phyloP scores from a whole-genome alignment of 2,329 filamentous ascomycete genomes.

The Penicillium corylophilum region DNA sequence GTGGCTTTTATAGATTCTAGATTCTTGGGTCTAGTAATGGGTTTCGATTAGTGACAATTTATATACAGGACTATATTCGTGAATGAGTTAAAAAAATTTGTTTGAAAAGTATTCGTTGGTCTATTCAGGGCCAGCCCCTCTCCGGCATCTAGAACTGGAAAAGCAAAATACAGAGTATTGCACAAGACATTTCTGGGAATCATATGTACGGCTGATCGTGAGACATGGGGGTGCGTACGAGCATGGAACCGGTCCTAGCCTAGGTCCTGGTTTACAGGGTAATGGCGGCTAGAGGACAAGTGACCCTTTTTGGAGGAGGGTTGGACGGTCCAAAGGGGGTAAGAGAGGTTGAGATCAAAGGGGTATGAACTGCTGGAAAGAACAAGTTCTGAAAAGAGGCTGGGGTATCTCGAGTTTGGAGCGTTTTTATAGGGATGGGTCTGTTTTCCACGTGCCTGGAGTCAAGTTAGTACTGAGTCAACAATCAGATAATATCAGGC shows the following conservation, averaged over 20 bases:
- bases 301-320: not conserved
- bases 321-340: not conserved
- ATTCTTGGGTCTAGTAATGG: not conserved
- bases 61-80: not conserved
- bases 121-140: not conserved
- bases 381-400: not conserved
- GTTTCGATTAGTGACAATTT: no score
- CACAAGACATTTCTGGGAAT: constrained; percentile 16
- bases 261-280: not conserved
- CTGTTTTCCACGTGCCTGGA: constrained; percentile 40
- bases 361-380: not conserved
- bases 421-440: constrained; percentile 29
- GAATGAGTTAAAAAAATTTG: no score
- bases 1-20: not conserved
- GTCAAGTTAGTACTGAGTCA: constrained; percentile 6
- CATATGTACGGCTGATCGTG: constrained; percentile 17
- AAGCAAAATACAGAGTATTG: constrained; percentile 1
- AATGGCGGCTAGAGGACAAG: not conserved
- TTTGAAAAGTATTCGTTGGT: not conserved
- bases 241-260: not conserved
- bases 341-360: not conserved
- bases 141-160: not conserved
- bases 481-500: not conserved
- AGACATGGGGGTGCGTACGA: constrained; percentile 6
- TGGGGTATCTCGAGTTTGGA: not conserved